Evolutionary conservation across 768 basidiomycete genomes (phyloP).

Genomic region (Rhodotorula paludigena): DNA sequence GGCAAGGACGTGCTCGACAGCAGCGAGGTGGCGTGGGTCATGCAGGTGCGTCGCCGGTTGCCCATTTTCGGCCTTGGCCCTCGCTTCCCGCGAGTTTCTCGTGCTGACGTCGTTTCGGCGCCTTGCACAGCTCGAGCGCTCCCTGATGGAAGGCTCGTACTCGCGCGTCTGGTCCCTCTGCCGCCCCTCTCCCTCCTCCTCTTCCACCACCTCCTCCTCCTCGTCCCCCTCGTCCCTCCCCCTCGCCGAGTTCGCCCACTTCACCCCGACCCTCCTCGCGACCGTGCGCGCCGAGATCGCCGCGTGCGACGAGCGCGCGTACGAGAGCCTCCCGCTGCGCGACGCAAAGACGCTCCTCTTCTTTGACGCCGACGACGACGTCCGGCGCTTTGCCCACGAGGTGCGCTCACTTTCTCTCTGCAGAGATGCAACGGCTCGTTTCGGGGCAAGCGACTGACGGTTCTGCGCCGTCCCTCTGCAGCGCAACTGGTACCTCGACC

Average conservation of each 20-base stretch:
- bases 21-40: conserved; percentile 41
- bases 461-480: neutral
- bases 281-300: conserved; percentile 97
- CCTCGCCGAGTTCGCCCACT: conserved; percentile 78
- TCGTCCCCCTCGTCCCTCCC: conserved; percentile 16
- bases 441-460: neutral
- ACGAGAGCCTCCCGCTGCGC: conserved; percentile 79
- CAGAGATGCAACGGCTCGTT: too few species aligned
- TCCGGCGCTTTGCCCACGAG: conserved; percentile 73
- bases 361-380: conserved; percentile 74
- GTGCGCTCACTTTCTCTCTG: conserved; percentile 50
- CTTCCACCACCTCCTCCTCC: neutral
- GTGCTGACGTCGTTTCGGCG: conserved; percentile 55
- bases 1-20: conserved; percentile 5
- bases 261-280: conserved; percentile 86
- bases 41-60: conserved; percentile 31
- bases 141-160: conserved; percentile 98
- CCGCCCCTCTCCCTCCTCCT: conserved; percentile 5
- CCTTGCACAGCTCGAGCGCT: conserved; percentile 79
- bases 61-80: neutral
- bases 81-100: conserved; percentile 58
- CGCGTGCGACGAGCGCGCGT: conserved; percentile 89
- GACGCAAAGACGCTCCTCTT: conserved; percentile 88
- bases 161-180: conserved; percentile 96
- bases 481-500: conserved; percentile 55